Conservation (phyloP, 305 asterid genomes). For the Fraxinus velutina region DNA sequence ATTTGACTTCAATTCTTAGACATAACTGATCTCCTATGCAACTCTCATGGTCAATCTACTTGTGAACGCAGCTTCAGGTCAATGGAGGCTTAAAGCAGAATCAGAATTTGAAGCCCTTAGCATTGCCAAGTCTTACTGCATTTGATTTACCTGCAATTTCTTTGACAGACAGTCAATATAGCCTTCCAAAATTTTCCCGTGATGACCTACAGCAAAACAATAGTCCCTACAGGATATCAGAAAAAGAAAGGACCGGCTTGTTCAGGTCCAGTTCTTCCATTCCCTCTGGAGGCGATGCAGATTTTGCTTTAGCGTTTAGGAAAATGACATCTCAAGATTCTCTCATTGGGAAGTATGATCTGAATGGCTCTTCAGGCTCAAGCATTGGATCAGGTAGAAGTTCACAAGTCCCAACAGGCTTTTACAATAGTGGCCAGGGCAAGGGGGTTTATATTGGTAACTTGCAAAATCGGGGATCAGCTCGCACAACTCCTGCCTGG, state of each 20-base stretch:
- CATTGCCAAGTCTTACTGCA: conserved; percentile 51
- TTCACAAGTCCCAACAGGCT: conserved; percentile 52
- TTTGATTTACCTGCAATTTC: conserved; percentile 66
- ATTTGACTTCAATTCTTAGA: neutral
- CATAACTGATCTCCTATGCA: neutral
- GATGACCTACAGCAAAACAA: neutral
- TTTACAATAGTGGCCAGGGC: conserved; percentile 47
- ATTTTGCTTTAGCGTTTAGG: conserved; percentile 72
- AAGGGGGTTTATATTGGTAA: conserved; percentile 49
- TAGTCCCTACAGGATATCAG: conserved; percentile 4
- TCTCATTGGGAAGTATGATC: conserved; percentile 60
- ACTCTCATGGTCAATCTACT: conserved; percentile 1
- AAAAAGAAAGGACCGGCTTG: conserved; percentile 37
- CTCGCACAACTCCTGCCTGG: conserved; percentile 57
- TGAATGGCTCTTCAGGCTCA: conserved; percentile 45
- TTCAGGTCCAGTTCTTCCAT: conserved; percentile 53
- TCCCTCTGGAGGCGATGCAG: conserved; percentile 55
- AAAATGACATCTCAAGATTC: conserved; percentile 66
- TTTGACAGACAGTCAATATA: neutral
- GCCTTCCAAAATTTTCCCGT: neutral
- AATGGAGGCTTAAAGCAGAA: conserved; percentile 59
- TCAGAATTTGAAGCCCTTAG: conserved; percentile 49
- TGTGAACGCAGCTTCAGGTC: conserved; percentile 59
- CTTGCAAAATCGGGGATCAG: conserved; percentile 43
- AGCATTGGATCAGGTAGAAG: conserved; percentile 77